A percentile compares a stretch with the other conserved stretches of the same genome.
Evolutionary conservation across 2,329 filamentous ascomycete species (phyloP).

Genomic region (Phoma sp.): DNA sequence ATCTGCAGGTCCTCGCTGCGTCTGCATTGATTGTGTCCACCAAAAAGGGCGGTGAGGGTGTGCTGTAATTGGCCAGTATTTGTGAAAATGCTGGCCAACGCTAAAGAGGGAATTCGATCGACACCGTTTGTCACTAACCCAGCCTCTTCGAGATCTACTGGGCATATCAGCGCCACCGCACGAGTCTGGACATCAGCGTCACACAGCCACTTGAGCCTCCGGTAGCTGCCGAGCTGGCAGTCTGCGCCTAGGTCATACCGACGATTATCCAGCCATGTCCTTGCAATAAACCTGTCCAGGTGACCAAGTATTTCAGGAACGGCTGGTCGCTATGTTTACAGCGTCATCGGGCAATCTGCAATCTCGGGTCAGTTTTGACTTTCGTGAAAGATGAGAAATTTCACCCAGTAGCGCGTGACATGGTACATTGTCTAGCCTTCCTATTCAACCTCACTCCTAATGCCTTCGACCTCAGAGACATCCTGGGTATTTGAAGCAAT

Average conservation of each 20-base stretch:
- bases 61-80: conserved; percentile 38
- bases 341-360: not conserved
- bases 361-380: not conserved
- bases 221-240: conserved; percentile 8
- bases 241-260: not conserved
- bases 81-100: conserved; percentile 33
- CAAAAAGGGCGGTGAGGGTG: conserved; percentile 46
- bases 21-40: conserved; percentile 35
- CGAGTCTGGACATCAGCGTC: conserved; percentile 13
- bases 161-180: conserved; percentile 18
- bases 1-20: conserved; percentile 31
- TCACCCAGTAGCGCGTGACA: not conserved
- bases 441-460: not conserved
- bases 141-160: conserved; percentile 26
- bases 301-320: not conserved
- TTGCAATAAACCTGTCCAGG: not conserved
- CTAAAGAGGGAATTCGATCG: conserved; percentile 26
- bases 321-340: not conserved
- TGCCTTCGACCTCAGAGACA: not conserved
- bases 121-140: conserved; percentile 29
- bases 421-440: not conserved
- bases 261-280: not conserved
- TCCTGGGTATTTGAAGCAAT: not conserved
- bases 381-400: not conserved
- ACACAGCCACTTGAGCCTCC: conserved; percentile 20